phyloP scores from a whole-genome alignment of 1,284 basidiomycete genomes.

The Trametes hirsuta region DNA sequence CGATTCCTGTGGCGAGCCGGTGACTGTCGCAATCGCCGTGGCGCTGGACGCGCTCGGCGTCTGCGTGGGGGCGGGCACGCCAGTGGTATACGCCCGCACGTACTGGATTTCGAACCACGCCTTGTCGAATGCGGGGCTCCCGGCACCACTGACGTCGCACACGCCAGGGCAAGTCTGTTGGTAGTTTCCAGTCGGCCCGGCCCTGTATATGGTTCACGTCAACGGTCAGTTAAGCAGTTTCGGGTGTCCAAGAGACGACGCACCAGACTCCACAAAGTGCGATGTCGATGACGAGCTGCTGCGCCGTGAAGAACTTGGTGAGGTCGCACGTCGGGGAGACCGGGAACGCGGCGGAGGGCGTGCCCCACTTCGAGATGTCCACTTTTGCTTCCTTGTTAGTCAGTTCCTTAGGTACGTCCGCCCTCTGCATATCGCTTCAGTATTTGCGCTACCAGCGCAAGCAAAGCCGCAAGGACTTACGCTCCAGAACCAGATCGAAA shows the following conservation, averaged over 20 bases:
- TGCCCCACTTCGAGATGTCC: conserved; percentile 54
- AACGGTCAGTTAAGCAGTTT: neutral
- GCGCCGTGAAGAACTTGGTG: conserved; percentile 50
- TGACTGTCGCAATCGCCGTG: conserved; percentile 11
- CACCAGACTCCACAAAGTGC: conserved; percentile 62
- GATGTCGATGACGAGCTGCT: conserved; percentile 60
- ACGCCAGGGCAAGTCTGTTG: conserved; percentile 45
- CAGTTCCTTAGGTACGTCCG: conserved; percentile 48
- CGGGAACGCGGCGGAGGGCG: conserved; percentile 55
- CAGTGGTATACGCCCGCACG: conserved; percentile 46
- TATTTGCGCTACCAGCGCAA: neutral
- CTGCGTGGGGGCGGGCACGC: conserved; percentile 12
- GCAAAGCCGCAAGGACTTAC: conserved; percentile 43
- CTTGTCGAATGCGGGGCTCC: conserved; percentile 40
- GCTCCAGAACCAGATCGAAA: conserved; percentile 79
- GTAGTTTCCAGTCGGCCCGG: conserved; percentile 49
- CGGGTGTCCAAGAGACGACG: conserved; percentile 14
- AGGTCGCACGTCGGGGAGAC: conserved; percentile 47
- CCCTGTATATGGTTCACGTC: conserved; percentile 37
- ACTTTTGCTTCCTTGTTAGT: conserved; percentile 41
- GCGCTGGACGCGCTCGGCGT: conserved; percentile 10
- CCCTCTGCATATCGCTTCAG: conserved; percentile 33
- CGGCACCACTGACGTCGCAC: conserved; percentile 18
- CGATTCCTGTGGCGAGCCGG: neutral
- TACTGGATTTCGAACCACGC: conserved; percentile 58